Conservation (phyloP, 805 yeast genomes). For the Lachancea sp. region DNA sequence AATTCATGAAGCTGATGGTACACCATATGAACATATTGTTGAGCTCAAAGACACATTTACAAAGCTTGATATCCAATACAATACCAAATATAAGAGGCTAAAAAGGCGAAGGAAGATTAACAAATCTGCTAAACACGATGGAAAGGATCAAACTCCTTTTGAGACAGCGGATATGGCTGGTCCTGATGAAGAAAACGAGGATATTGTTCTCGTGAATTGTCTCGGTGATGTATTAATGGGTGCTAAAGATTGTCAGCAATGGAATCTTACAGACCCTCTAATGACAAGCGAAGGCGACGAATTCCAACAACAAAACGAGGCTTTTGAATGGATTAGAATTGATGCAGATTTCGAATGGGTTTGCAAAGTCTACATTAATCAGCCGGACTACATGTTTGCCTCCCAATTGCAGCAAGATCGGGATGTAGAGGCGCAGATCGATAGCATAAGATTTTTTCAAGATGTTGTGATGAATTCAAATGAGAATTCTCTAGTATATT, state of each 20-base stretch:
- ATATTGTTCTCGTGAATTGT: conserved; percentile 42
- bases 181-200: conserved; percentile 30
- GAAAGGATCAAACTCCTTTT: conserved; percentile 8
- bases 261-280: conserved; percentile 70
- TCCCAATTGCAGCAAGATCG: conserved; percentile 92
- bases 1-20: conserved; percentile 96
- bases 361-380: conserved; percentile 69
- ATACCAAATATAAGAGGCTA: conserved; percentile 82
- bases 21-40: conserved; percentile 96
- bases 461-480: conserved; percentile 34
- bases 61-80: conserved; percentile 88
- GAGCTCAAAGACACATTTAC: conserved; percentile 80
- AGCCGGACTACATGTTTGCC: conserved; percentile 91
- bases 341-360: conserved; percentile 99
- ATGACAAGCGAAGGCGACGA: conserved; percentile 37
- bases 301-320: conserved; percentile 49
- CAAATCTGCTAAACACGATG: conserved; percentile 37
- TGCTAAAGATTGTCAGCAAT: conserved; percentile 53
- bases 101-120: conserved; percentile 50
- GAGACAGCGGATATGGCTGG: conserved; percentile 9
- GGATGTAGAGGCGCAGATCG: conserved; percentile 92
- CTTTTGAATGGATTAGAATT: conserved; percentile 96
- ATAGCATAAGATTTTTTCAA: conserved; percentile 70
- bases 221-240: conserved; percentile 73
- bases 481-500: conserved; percentile 57